Evolutionary conservation across 2,329 filamentous ascomycete genomes (phyloP).

Genomic region (Clonostachys solani): DNA sequence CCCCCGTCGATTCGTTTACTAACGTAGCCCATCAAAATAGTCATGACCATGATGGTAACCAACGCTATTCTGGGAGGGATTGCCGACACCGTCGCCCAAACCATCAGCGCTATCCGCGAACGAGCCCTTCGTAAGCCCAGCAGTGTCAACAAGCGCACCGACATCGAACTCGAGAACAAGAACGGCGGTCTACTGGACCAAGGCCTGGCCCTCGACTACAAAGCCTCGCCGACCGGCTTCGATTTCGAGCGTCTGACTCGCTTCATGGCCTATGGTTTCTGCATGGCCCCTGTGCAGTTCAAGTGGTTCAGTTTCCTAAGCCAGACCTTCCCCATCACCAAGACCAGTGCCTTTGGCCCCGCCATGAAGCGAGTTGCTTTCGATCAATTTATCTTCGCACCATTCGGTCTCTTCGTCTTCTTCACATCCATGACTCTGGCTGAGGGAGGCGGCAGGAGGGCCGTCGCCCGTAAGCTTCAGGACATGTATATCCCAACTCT

Average conservation of each 20-base stretch:
- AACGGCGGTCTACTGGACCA: slow-evolving; percentile 56
- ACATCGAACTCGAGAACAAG: slow-evolving; percentile 78
- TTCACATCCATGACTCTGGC: slow-evolving; percentile 96
- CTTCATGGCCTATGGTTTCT: slow-evolving; percentile 97
- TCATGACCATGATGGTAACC: slow-evolving; percentile 98
- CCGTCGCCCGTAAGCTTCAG: slow-evolving; percentile 77
- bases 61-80: slow-evolving; percentile 94
- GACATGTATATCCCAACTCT: slow-evolving; percentile 93
- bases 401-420: slow-evolving; percentile 80
- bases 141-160: slow-evolving; percentile 55
- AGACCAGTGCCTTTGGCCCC: slow-evolving; percentile 67
- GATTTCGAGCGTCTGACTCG: slow-evolving; percentile 92
- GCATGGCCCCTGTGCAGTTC: slow-evolving; percentile 93
- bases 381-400: slow-evolving; percentile 91
- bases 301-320: slow-evolving; percentile 91
- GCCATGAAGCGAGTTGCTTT: slow-evolving; percentile 87
- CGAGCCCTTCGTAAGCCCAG: slow-evolving; percentile 60
- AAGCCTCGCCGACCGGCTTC: slow-evolving; percentile 71
- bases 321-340: slow-evolving; percentile 77
- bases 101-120: slow-evolving; percentile 77
- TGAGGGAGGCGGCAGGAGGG: slow-evolving; percentile 82
- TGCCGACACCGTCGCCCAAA: slow-evolving; percentile 93
- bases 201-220: slow-evolving; percentile 63
- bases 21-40: slow-evolving; percentile 32
- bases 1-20: not conserved